A percentile compares a stretch with the other conserved stretches of the same genome.
Conservation (phyloP, 2,329 filamentous ascomycete species). For the Aspergillus oerlinghausenensis region DNA sequence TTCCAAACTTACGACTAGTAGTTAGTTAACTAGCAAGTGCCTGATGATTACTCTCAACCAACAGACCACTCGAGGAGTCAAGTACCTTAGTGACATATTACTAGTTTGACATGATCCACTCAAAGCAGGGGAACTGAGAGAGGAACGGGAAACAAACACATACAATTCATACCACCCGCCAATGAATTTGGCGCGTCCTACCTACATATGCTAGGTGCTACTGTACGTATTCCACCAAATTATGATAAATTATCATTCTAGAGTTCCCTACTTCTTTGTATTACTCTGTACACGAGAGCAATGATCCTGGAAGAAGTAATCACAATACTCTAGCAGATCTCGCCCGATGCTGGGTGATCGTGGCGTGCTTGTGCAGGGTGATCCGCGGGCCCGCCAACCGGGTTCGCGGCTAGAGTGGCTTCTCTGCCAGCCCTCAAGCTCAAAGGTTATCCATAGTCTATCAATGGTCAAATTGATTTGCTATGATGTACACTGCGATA, state of each 20-base stretch:
- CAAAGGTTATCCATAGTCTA: neutral
- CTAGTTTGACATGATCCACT: neutral
- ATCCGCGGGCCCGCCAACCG: constrained; percentile 17
- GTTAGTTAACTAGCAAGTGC: neutral
- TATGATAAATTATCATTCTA: neutral
- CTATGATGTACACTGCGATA: neutral
- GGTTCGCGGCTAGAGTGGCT: constrained; percentile 13
- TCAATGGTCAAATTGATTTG: neutral
- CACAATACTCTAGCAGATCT: neutral
- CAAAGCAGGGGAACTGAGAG: neutral
- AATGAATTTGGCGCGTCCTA: neutral
- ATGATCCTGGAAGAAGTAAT: neutral
- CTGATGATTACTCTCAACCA: neutral
- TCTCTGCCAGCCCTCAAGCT: neutral
- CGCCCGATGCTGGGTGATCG: neutral
- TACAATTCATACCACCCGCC: too few species aligned
- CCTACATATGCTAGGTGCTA: neutral
- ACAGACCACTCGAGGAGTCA: too few species aligned
- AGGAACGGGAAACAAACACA: neutral
- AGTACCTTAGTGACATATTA: too few species aligned
- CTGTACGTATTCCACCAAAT: neutral
- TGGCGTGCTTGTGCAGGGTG: constrained; percentile 14
- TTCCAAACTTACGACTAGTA: neutral
- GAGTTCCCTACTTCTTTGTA: neutral
- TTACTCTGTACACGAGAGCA: neutral